phyloP scores from a whole-genome alignment of 805 yeast genomes.

The Hanseniaspora thailandica region DNA sequence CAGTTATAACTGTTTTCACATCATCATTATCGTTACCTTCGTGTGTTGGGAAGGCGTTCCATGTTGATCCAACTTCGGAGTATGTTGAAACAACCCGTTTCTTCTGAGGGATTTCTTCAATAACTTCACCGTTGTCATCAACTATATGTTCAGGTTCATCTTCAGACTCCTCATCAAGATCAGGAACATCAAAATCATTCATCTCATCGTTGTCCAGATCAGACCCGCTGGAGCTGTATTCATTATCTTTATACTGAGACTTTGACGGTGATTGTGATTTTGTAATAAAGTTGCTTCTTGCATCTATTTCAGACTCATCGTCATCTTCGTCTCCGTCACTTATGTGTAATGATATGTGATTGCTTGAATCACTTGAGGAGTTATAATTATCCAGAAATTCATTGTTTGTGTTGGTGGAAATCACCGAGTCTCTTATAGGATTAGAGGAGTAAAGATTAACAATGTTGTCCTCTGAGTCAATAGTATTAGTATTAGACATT shows the following conservation, averaged over 20 bases:
- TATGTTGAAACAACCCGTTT: conserved; percentile 24
- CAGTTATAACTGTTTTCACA: conserved; percentile 25
- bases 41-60: conserved; percentile 29
- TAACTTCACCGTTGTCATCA: conserved; percentile 27
- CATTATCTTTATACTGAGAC: background rate
- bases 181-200: conserved; percentile 8
- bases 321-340: too few species aligned
- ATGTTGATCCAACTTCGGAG: conserved; percentile 27
- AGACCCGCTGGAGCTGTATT: conserved; percentile 3
- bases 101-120: conserved; percentile 26
- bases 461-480: conserved; percentile 1
- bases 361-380: background rate
- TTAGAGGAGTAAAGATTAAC: background rate
- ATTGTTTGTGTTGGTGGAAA: background rate
- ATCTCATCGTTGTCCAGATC: background rate
- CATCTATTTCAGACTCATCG: background rate
- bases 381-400: background rate
- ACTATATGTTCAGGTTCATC: conserved; percentile 24
- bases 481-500: conserved; percentile 3
- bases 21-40: conserved; percentile 18
- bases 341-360: background rate
- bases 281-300: conserved; percentile 3
- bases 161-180: conserved; percentile 16
- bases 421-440: background rate
- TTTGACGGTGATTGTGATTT: conserved; percentile 6